Base-by-base conservation (phyloP, 1,284 basidiomycete genomes). In the Kwoniella shivajii region DNA sequence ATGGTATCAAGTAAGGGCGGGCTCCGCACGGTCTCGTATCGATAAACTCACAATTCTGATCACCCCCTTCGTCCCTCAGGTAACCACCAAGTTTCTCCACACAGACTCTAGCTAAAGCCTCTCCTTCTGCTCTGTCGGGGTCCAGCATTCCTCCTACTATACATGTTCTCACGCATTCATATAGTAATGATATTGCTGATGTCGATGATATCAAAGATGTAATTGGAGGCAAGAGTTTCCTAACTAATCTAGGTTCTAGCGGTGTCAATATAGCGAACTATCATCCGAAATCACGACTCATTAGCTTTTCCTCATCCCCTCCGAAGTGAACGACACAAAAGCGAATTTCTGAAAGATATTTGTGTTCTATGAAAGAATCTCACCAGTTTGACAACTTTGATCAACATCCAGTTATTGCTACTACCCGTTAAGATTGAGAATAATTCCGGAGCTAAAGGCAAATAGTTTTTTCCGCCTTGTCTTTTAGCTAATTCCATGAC, bases 321-420 rank as follows among this genome's bases (percentile, higher is more conserved):
- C n/a, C n/a, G n/a, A 20, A 11, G n/a, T 26, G 14, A 48, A 31
- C 6, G 46, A 18, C 33, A 16, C 24, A 11, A 18, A 14, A 48
- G 11, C 44, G 16, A 26, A 13, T 24, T 16, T 3, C 26, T 47
- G n/a, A 20, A 30, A 47, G n/a, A 30, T 7, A 3, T 24, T 26
- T 11, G 34, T 37, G n/a, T 37, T 37, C 13, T 22, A 13, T 18
- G 26, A 16, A 26, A 34, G 22, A 27, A 10, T 73, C 84, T 71
- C 72, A 92, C 92, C 70, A 96, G 80, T 79, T 99, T 99, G 75
- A 99, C 88, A 47, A 98, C 89, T 81, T 99, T 99, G 80, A 99
- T 99, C 56, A 99, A 82, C 90, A 98, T 95, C 96, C 96, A 99
- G 72, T 99, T 99, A 77, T 99, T 99, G 27, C 88, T 89, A 29